Evolutionary conservation across 2,329 filamentous ascomycete species (phyloP).

Genomic region (Capronia americana): DNA sequence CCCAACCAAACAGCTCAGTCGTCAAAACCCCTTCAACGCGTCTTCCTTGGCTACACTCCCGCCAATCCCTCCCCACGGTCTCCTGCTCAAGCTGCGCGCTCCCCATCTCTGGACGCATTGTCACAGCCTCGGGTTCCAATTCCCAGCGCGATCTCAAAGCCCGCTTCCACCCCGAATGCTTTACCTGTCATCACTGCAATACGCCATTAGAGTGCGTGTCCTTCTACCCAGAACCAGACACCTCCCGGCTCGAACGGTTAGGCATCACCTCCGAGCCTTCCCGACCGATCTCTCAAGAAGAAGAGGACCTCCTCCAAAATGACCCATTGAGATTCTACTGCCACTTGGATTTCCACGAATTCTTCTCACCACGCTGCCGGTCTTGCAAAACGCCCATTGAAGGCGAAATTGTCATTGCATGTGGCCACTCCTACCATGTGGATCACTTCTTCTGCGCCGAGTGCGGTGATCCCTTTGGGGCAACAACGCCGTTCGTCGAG

Average conservation of each 20-base stretch:
- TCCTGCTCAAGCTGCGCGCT: slow-evolving; percentile 83
- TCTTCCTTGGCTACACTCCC: slow-evolving; percentile 42
- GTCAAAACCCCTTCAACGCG: slow-evolving; percentile 42
- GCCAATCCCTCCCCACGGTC: slow-evolving; percentile 63
- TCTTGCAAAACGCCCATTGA: slow-evolving; percentile 96
- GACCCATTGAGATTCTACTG: slow-evolving; percentile 88
- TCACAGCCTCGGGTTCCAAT: slow-evolving; percentile 74
- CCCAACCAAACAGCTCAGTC: slow-evolving; percentile 46
- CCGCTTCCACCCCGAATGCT: slow-evolving; percentile 93
- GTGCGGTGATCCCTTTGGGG: slow-evolving; percentile 81
- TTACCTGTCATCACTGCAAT: slow-evolving; percentile 84
- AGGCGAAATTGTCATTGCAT: slow-evolving; percentile 90
- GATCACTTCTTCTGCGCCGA: slow-evolving; percentile 99
- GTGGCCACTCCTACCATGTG: slow-evolving; percentile 94
- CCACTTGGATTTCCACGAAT: slow-evolving; percentile 97
- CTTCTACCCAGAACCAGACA: slow-evolving; percentile 89
- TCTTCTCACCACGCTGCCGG: slow-evolving; percentile 90
- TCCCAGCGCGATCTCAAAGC: slow-evolving; percentile 33
- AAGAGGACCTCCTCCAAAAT: slow-evolving; percentile 47
- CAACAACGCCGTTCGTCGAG: slow-evolving; percentile 82
- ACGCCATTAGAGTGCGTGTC: slow-evolving; percentile 92
- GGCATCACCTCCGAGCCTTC: slow-evolving; percentile 9
- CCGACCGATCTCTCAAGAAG: neutral
- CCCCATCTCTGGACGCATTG: slow-evolving; percentile 87
- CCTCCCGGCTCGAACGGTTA: slow-evolving; percentile 72